phyloP scores from a whole-genome alignment of 164 flowering plant genomes.

The Magnolia changhungtana region DNA sequence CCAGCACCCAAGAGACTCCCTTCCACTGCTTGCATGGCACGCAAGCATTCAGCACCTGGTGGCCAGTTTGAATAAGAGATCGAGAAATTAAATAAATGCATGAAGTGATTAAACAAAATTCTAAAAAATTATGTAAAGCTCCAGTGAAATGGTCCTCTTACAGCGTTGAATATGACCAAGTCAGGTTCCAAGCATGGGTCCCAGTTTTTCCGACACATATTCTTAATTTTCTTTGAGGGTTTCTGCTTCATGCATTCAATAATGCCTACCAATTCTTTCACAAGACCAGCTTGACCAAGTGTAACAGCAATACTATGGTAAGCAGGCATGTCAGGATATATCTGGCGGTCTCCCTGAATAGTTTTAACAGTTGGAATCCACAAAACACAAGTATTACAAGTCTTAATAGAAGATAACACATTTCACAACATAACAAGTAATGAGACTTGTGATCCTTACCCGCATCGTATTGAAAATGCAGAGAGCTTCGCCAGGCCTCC shows the following conservation, averaged over 20 bases:
- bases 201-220: conserved; percentile 61
- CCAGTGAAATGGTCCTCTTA: conserved; percentile 35
- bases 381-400: neutral
- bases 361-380: conserved; percentile 6
- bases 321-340: conserved; percentile 93
- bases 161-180: conserved; percentile 86
- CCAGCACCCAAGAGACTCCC: conserved; percentile 90
- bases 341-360: conserved; percentile 61
- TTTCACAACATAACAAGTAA: conserved; percentile 2
- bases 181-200: conserved; percentile 88
- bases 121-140: neutral
- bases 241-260: conserved; percentile 76
- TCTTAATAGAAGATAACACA: neutral
- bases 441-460: conserved; percentile 36
- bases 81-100: conserved; percentile 2
- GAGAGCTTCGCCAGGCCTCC: conserved; percentile 83
- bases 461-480: conserved; percentile 71
- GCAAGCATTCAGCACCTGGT: conserved; percentile 88
- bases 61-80: conserved; percentile 13
- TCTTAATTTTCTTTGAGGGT: conserved; percentile 47
- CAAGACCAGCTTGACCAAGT: conserved; percentile 89
- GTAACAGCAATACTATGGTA: conserved; percentile 81
- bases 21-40: conserved; percentile 74
- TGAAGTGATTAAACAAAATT: neutral
- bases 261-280: conserved; percentile 62